Conservation (phyloP, 768 basidiomycete genomes). For the Amanita pseudoporphyria region DNA sequence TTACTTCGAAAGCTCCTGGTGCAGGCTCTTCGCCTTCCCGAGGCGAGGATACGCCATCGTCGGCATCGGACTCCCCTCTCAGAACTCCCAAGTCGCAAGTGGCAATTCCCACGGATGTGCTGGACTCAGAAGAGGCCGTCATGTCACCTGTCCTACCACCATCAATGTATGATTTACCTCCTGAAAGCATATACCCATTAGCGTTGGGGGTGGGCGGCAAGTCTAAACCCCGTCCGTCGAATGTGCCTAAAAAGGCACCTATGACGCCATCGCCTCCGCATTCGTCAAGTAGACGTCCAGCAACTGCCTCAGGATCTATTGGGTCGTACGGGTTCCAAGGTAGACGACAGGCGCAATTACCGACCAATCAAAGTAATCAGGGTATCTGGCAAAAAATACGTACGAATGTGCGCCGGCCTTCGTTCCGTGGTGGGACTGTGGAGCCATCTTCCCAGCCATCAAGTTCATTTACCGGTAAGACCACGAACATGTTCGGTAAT, state of each 20-base stretch:
- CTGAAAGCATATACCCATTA: neutral
- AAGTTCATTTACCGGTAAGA: neutral
- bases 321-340: neutral
- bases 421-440: constrained; percentile 8
- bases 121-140: neutral
- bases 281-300: constrained; percentile 1
- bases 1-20: neutral
- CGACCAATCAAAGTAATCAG: constrained; percentile 8
- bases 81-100: constrained; percentile 8
- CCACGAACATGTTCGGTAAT: neutral
- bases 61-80: constrained; percentile 12
- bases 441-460: neutral
- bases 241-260: neutral
- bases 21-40: neutral
- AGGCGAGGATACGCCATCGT: constrained; percentile 14
- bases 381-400: constrained; percentile 31
- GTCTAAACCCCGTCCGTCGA: neutral
- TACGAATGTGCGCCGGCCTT: constrained; percentile 20
- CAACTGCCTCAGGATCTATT: neutral
- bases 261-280: neutral
- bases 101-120: neutral
- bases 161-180: neutral
- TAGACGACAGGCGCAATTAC: neutral
- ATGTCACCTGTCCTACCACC: neutral
- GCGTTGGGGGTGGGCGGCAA: neutral